Base-by-base conservation (phyloP, 2,329 filamentous ascomycete genomes). In the Macrophomina tecta region DNA sequence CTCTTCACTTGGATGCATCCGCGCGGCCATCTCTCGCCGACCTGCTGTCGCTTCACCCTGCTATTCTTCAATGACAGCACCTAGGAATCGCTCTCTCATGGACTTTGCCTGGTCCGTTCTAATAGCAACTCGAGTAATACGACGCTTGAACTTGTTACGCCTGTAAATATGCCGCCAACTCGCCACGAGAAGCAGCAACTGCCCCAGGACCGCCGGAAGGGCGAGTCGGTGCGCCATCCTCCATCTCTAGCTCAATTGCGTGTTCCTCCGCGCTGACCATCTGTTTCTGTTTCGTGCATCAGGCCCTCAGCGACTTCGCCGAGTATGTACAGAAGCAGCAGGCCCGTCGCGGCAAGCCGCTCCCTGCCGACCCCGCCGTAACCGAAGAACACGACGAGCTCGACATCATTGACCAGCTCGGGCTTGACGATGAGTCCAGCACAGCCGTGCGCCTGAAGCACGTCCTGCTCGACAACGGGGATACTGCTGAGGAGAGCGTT, bases 291-390 rank as follows among this genome's bases (percentile, higher is more conserved):
- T 38, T 16, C 28, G 28, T 16, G 14, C 58, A 42, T 66, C 69
- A 89, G 87, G 94, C 94, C 12, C 86, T 99, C 66, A 95, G 91
- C 82, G 95, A 98, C 73, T 99, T 99, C 77, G 93, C 94, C 78
- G 95, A 99, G 75, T 98, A 97, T 75, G 95, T 97, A 71, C 93
- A 98, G 79, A 91, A 93, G 77, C 94, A 98, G 78, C 95, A 98
- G 79, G 89, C 89, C 14, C 80, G 90, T 60, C 89, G 91, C 78
- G 48, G 77, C 81, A 16, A 74, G 77, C 65, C 70, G 77, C 36
- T 76, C 60, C 63, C 71, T 67, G 69, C 71, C 32, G 76, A 77
- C 48, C 75, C 64, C 23, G 49, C 36, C 23, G 58, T 74, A 40
- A 73, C 80, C 42, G 87, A 91, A 73, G 89, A 95, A 70, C 91